Evolutionary conservation across 371 early-diverging fungal species (phyloP), one percentile per base, ranked within the genome.

Genomic region (Mortierella sp.): DNA sequence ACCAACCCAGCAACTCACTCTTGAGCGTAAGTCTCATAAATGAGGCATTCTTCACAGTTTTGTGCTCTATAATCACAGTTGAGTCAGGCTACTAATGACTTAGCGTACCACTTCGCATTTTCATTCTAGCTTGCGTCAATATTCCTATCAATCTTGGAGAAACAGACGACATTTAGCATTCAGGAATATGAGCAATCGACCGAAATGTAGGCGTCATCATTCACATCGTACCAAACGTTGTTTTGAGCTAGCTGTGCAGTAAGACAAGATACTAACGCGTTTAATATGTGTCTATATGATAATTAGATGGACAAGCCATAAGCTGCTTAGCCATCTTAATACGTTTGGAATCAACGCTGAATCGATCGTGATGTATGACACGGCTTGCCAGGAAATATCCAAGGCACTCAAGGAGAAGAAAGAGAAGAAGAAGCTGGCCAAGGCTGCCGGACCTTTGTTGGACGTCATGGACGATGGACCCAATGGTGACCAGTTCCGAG

Each of bases 171-270:
- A 10, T 87, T 87, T 16, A 80, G 75, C 18, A 79, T 87, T 1
- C 75, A 87, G n/a, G 88, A 88, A 51, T 91, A 89, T 65, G 91
- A 91, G 60, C 74, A 83, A 32, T 83, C 89, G 14, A 81, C 81
- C 10, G 81, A 83, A 43, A 70, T 90, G 92, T 92, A 88, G 80
- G 87, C 75, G 35, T 4, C 16, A 32, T 38, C 44, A 71, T 4
- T 8, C 2, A 24, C 29, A 72, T 41, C 11, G 3, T 21, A 3
- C 38, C 7, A 8, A 38, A 35, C 14, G 16, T 56, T 16, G 1
- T 21, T 41, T 24, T 35, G 6, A 35, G 35, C 3, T 8, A 24
- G 7, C 8, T 3, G 18, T 18, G 29, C 5, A 1, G 8, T 35
- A 0, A 10, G 2, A 1, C 14, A 35, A 10, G 35, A 32, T 54